These are phyloP conservation scores for Dendrocalamus sinicus DNA, from an alignment of 176 grass and related monocot genomes.

Conservation along the genomic window DNA sequence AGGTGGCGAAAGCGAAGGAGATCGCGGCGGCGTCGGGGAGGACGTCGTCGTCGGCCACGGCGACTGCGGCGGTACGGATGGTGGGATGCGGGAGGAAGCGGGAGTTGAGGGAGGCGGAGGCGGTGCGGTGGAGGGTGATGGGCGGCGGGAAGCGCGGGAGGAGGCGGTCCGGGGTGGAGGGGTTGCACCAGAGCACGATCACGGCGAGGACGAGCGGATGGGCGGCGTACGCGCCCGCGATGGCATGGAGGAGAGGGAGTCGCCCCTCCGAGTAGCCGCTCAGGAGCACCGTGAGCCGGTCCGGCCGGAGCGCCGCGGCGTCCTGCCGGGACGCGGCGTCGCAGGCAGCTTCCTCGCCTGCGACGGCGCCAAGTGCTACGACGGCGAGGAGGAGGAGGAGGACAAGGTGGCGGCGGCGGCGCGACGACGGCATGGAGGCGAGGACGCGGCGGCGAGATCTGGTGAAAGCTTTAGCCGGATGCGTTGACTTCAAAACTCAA, in stretches of 20 bases:
- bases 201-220: constrained; percentile 66
- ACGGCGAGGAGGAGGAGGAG: not conserved
- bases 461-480: not conserved
- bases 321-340: constrained; percentile 35
- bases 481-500: constrained; percentile 8
- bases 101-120: constrained; percentile 75
- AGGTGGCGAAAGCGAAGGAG: constrained; percentile 67
- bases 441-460: constrained; percentile 46
- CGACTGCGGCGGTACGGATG: constrained; percentile 65
- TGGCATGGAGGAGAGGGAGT: constrained; percentile 67
- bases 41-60: constrained; percentile 71
- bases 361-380: not conserved
- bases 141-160: constrained; percentile 40
- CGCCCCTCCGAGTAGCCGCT: constrained; percentile 75
- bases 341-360: constrained; percentile 38
- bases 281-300: constrained; percentile 80
- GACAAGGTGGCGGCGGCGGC: not conserved
- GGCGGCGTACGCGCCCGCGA: constrained; percentile 55
- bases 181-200: constrained; percentile 78
- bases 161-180: constrained; percentile 48
- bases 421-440: constrained; percentile 33
- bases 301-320: constrained; percentile 41
- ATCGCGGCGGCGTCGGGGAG: constrained; percentile 54
- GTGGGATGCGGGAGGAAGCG: constrained; percentile 73
- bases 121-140: constrained; percentile 53